Base-by-base conservation (phyloP, 1,284 basidiomycete species). In the Rhodotorula sp. region DNA sequence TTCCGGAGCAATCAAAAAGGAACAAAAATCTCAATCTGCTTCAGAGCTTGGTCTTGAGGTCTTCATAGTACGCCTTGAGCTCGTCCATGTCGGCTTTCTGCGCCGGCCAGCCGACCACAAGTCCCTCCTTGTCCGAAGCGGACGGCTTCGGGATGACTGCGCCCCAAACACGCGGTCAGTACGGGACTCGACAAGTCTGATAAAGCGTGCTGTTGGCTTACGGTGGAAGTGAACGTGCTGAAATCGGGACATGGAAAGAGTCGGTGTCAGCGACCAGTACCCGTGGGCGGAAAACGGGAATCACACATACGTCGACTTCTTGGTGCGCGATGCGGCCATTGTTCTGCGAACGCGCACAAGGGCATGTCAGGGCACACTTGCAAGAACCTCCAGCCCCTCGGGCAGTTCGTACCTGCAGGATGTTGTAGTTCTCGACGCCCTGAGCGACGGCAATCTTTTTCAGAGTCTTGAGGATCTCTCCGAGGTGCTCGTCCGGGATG, bases 121-220 rank as follows among this genome's bases (percentile, higher is more conserved):
- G 79, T 26, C 83, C 83, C 69, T 82, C 76, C 68, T 82, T 74
- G 67, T 80, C 79, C 61, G 77, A 76, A 31, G 64, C 75, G 49
- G 71, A 65, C 8, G 82, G 83, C 77, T 84, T 84, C 62, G 83
- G 83, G 60, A 84, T 84, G 47, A 84, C 79, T 82, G 79, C 68
- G 76, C 73, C 8, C 21, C 18, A 31, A 43, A 8, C 8, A 2
- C 7, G 47, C 12, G 10, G 23, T 3, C 47, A 54, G 39, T 29
- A 8, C 29, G 12, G 16, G 58, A 16, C 54, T 43, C 4, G 23
- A 47, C 12, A 8, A 15, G 16, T 6, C 15, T 21, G 31, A 31
- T 52, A 5, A 10, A 15, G 15, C 14, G 59, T 3, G 8, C 12
- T 23, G 31, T 8, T 2, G 23, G 60, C 77, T 68, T 16, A 77